Evolutionary conservation across 2,329 filamentous ascomycete species (phyloP).

Genomic region (Periglandula ipomoeae): DNA sequence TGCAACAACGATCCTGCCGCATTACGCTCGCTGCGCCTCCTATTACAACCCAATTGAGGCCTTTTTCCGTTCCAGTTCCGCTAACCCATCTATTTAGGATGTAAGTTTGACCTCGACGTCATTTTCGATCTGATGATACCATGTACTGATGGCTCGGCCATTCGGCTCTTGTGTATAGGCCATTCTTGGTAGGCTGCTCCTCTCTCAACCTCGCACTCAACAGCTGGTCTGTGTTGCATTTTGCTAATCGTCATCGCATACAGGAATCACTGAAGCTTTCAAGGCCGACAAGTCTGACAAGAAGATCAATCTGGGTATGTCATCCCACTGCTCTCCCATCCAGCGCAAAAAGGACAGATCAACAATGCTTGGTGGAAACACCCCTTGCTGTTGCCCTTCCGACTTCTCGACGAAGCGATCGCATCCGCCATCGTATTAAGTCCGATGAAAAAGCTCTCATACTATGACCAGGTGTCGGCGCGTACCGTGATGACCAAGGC

Average conservation of each 20-base stretch:
- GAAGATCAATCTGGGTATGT: slow-evolving; percentile 93
- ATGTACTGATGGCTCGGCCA: not conserved
- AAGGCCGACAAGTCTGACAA: slow-evolving; percentile 88
- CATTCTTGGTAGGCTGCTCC: slow-evolving; percentile 56
- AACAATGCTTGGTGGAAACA: not conserved
- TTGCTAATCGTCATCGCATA: slow-evolving; percentile 12
- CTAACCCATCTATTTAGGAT: slow-evolving; percentile 8
- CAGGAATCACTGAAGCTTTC: slow-evolving; percentile 94
- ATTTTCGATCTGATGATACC: not conserved
- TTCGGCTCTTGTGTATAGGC: slow-evolving; percentile 37
- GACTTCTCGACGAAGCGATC: not conserved
- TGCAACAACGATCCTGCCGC: not conserved
- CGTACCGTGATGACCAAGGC: slow-evolving; percentile 95
- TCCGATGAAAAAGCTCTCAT: slow-evolving; percentile 10
- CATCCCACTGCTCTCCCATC: not conserved
- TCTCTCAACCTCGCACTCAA: not conserved
- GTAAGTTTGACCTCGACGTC: slow-evolving; percentile 8
- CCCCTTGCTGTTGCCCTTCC: not conserved
- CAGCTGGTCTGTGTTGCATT: slow-evolving; percentile 5
- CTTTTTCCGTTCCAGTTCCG: not conserved
- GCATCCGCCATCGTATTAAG: slow-evolving; percentile 5
- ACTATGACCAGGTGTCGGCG: slow-evolving; percentile 66
- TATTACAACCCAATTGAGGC: not conserved
- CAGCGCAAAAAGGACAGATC: not conserved
- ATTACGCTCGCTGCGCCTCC: not conserved